Evolutionary conservation across 75 land plant genomes (phyloP).

Genomic region (Pseudotsuga menziesii): DNA sequence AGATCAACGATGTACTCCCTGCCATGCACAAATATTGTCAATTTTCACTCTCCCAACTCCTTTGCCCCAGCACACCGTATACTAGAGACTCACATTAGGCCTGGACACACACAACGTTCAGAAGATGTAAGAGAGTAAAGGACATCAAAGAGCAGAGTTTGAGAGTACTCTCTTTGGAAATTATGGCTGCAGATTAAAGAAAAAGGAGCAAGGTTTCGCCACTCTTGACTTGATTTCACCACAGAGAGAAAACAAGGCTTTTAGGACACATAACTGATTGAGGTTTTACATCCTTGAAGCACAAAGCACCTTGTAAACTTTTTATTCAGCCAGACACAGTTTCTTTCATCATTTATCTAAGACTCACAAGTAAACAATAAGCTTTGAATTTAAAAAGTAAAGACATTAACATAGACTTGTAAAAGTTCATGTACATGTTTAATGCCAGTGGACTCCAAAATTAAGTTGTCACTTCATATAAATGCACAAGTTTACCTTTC

Average conservation of each 20-base stretch:
- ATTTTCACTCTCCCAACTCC: constrained; percentile 7
- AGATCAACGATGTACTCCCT: constrained; percentile 91
- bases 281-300: not conserved
- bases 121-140: constrained; percentile 5
- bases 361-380: not conserved
- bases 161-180: constrained; percentile 9
- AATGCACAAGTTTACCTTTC: constrained; percentile 58
- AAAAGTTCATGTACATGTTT: not conserved
- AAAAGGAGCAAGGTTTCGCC: not conserved
- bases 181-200: not conserved
- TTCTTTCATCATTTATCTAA: not conserved
- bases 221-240: not conserved
- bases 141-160: not conserved
- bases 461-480: not conserved
- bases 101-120: constrained; percentile 9
- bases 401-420: not conserved
- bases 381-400: not conserved
- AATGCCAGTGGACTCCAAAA: not conserved
- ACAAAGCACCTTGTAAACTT: not conserved
- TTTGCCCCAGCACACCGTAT: constrained; percentile 8
- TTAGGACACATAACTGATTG: not conserved
- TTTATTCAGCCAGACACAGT: not conserved
- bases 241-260: constrained; percentile 3
- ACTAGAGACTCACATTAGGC: constrained; percentile 4
- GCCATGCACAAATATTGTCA: constrained; percentile 24